These are phyloP conservation scores for Dioszegia crocea DNA, from an alignment of 768 basidiomycete genomes.

Conservation along the genomic window DNA sequence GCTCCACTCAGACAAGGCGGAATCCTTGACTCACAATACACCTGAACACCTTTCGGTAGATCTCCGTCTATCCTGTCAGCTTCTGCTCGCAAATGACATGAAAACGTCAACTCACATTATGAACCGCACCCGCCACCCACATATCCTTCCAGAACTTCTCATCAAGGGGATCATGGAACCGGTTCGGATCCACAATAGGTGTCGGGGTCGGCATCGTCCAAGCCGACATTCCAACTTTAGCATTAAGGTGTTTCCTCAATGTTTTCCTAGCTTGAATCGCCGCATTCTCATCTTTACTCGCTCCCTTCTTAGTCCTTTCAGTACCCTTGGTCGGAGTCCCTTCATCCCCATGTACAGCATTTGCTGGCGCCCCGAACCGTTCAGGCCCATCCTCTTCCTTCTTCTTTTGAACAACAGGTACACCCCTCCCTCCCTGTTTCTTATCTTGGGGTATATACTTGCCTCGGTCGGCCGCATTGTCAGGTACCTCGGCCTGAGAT, in stretches of 20 bases:
- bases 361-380: slow-evolving; percentile 57
- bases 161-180: slow-evolving; percentile 81
- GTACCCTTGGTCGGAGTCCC: slow-evolving; percentile 56
- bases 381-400: slow-evolving; percentile 44
- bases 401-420: slow-evolving; percentile 33
- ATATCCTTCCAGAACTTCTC: slow-evolving; percentile 84
- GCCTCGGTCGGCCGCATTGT: slow-evolving; percentile 19
- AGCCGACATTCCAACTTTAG: slow-evolving; percentile 57
- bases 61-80: slow-evolving; percentile 66
- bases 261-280: slow-evolving; percentile 57
- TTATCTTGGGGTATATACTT: slow-evolving; percentile 46
- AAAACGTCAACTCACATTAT: slow-evolving; percentile 65
- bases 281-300: slow-evolving; percentile 50
- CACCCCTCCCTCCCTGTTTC: slow-evolving; percentile 30
- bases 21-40: slow-evolving; percentile 54
- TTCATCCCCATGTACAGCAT: slow-evolving; percentile 55
- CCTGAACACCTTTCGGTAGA: slow-evolving; percentile 91
- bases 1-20: not conserved
- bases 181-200: slow-evolving; percentile 69
- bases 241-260: slow-evolving; percentile 57
- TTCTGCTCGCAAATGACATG: not conserved
- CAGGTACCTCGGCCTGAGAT: slow-evolving; percentile 39
- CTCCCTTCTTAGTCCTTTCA: slow-evolving; percentile 53
- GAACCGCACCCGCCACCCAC: slow-evolving; percentile 80
- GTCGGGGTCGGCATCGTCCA: slow-evolving; percentile 65